These are phyloP conservation scores for Larix kaempferi DNA, from an alignment of 75 land plant genomes.

Conservation along the genomic window DNA sequence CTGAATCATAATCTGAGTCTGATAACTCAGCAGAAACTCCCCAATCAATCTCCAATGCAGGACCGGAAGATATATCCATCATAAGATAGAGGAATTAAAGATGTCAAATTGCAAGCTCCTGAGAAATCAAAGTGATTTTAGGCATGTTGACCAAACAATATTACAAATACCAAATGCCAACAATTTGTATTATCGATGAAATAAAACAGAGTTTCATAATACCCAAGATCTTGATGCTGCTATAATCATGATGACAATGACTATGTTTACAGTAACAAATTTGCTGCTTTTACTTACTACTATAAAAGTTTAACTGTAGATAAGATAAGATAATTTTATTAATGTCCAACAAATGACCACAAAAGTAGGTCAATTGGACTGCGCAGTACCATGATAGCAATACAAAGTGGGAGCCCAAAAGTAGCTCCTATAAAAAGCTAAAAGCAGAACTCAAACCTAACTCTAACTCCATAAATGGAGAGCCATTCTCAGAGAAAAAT, in stretches of 20 bases:
- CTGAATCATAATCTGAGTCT: slow-evolving; percentile 3
- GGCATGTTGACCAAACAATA: background rate
- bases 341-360: no score
- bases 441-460: no score
- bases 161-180: background rate
- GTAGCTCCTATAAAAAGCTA: no score
- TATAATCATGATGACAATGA: background rate
- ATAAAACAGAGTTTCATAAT: background rate
- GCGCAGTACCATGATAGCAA: no score
- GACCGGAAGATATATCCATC: background rate
- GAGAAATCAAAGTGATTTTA: background rate
- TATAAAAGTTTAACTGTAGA: no score
- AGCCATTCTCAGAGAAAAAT: no score
- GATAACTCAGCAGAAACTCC: slow-evolving; percentile 5
- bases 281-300: background rate
- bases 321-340: no score
- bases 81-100: background rate
- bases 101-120: background rate
- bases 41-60: slow-evolving; percentile 3
- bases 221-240: background rate
- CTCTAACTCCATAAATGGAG: no score
- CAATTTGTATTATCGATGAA: background rate
- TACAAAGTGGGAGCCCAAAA: no score
- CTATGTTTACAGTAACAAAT: background rate
- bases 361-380: no score